phyloP scores from a whole-genome alignment of 2,329 filamentous ascomycete genomes.

The Alternaria incomplexa region DNA sequence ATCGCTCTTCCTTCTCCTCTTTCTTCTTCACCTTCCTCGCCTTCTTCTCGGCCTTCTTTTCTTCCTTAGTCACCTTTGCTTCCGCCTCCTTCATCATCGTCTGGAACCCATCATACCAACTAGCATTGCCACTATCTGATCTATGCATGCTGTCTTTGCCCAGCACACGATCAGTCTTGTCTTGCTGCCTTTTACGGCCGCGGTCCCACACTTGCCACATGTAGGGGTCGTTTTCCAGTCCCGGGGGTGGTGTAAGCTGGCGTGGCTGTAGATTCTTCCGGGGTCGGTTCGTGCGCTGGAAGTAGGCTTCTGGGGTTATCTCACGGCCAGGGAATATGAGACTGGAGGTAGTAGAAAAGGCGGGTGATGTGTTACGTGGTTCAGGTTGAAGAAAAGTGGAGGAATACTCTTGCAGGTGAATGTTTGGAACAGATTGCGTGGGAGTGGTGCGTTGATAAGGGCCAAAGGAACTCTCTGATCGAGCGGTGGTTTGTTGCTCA shows the following conservation, averaged over 20 bases:
- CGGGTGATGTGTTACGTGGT: neutral
- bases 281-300: neutral
- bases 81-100: conserved; percentile 2
- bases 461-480: neutral
- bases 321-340: neutral
- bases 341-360: neutral
- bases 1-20: neutral
- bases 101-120: neutral
- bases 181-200: neutral
- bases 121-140: neutral
- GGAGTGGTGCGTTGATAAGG: neutral
- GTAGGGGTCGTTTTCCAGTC: neutral
- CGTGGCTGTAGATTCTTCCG: neutral
- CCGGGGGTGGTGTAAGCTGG: neutral
- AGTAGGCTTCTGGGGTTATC: neutral
- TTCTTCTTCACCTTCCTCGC: neutral
- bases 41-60: neutral
- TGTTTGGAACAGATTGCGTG: neutral
- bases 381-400: neutral
- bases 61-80: neutral
- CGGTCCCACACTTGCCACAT: conserved; percentile 2
- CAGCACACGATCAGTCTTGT: neutral
- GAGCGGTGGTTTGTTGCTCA: neutral
- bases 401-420: neutral
- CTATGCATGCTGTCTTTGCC: neutral